Base-by-base conservation (phyloP, 805 yeast genomes). In the Yarrowia porcina region DNA sequence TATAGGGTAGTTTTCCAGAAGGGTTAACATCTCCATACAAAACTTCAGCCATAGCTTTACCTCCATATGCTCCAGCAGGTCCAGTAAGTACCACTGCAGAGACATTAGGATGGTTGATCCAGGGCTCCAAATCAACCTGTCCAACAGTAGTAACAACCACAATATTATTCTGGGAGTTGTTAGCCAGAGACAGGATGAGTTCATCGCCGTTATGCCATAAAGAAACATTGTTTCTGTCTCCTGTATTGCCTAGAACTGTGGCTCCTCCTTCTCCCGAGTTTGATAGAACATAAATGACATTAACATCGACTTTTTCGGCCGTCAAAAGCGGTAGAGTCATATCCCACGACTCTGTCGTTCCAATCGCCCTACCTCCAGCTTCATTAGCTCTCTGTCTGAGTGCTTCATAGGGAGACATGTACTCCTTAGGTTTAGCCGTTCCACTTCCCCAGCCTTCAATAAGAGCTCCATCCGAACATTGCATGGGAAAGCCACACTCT, bases 361-460 rank as follows among this genome's bases (percentile, higher is more conserved):
- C 56, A 11, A 10, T 21, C 13, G 32, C 56, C 11, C n/a, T 15
- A 11, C 27, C 56, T 15, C 39, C 56, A 15, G 27, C 39, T 11
- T 49, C 28, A 15, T 21, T 71, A 1, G 86, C 86, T 64, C 76
- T 75, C 30, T 72, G 71, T 4, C 80, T 74, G 36, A 85, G 79
- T 0, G 83, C 86, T 67, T 83, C 86, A 63, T 76, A 77, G 0
- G 88, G 88, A 0, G 86, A 79, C n/a, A 81, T 74, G 5, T 82
- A 80, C 69, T 75, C 82, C 1, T 85, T 84, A 41, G 82, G 79
- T 65, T 77, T 79, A 8, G 80, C 86, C 7, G 85, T 76, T 1
- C 87, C 84, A 3, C 88, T 83, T 0, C 89, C 89, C 85, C 88
- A 83, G 11, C 88, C 88, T 27, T 80, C 76, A 23, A 82, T 80